Evolutionary conservation across 805 yeast species (phyloP).

Genomic region (Cyberlindnera maritima): DNA sequence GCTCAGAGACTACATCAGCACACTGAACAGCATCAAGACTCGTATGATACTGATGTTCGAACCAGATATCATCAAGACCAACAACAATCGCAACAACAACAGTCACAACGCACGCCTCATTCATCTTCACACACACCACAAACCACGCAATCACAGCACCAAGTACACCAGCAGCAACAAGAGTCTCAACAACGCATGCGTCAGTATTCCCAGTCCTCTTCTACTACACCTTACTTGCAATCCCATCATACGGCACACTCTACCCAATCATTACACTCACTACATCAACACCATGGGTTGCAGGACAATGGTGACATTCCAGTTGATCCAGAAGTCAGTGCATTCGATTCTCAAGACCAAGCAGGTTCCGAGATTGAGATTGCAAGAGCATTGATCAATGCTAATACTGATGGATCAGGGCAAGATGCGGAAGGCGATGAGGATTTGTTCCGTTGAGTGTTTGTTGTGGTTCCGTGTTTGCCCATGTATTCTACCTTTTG

Average conservation of each 20-base stretch:
- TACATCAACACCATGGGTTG: conserved; percentile 1
- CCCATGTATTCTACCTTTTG: not conserved
- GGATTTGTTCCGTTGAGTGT: conserved; percentile 15
- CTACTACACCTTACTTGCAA: conserved; percentile 2
- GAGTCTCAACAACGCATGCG: conserved; percentile 1
- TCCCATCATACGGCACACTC: not conserved
- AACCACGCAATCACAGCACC: conserved; percentile 4
- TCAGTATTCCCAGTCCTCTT: conserved; percentile 2
- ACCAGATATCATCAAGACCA: not conserved
- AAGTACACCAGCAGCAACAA: conserved; percentile 5
- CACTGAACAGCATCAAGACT: conserved; percentile 18
- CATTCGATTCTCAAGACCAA: conserved; percentile 37
- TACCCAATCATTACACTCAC: conserved; percentile 1
- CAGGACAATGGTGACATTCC: conserved; percentile 38
- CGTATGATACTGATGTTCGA: not conserved
- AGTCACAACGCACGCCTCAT: conserved; percentile 6
- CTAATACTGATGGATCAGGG: conserved; percentile 30
- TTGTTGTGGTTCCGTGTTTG: not conserved
- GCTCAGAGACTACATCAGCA: conserved; percentile 37
- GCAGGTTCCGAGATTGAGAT: conserved; percentile 59
- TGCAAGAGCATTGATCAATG: conserved; percentile 64
- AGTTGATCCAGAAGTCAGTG: conserved; percentile 59
- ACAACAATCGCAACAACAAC: conserved; percentile 7
- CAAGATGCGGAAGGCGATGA: conserved; percentile 18
- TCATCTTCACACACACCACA: conserved; percentile 10